These are phyloP conservation scores for Thelonectria olida DNA, from an alignment of 2,329 filamentous ascomycete species.

Conservation along the genomic window DNA sequence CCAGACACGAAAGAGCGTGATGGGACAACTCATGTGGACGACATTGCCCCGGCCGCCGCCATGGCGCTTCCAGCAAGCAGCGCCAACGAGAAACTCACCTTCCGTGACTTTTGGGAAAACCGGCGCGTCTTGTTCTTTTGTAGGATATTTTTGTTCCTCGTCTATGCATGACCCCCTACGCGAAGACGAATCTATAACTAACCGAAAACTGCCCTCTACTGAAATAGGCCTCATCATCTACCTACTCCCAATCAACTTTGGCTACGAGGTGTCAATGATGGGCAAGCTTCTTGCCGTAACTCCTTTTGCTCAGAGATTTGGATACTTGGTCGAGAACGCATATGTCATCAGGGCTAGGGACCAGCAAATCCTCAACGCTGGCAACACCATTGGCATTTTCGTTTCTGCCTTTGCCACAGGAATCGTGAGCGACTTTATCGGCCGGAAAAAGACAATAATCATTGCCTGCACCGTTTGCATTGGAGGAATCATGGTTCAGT, in stretches of 20 bases:
- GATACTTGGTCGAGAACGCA: conserved; percentile 25
- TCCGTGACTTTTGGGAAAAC: conserved; percentile 32
- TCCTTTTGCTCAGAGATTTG: conserved; percentile 39
- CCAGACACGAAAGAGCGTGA: background rate
- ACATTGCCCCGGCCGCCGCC: background rate
- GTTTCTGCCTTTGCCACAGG: conserved; percentile 40
- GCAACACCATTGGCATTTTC: conserved; percentile 42
- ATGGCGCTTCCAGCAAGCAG: conserved; percentile 13
- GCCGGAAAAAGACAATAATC: conserved; percentile 37
- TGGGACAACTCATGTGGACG: background rate
- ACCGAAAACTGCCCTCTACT: background rate
- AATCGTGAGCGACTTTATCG: conserved; percentile 37
- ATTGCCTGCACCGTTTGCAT: conserved; percentile 33
- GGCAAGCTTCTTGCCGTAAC: conserved; percentile 43
- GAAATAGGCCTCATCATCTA: conserved; percentile 39
- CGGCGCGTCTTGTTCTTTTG: conserved; percentile 31
- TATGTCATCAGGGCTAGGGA: conserved; percentile 36
- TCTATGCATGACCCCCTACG: background rate
- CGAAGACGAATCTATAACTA: background rate
- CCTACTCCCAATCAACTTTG: conserved; percentile 43
- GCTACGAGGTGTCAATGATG: conserved; percentile 41
- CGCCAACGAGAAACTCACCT: conserved; percentile 15
- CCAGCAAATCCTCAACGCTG: conserved; percentile 44
- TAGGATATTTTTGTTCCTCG: background rate
- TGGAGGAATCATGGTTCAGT: conserved; percentile 39